These are phyloP conservation scores for Cryoendolithus antarcticus DNA, from an alignment of 2,329 filamentous ascomycete species.

Conservation along the genomic window DNA sequence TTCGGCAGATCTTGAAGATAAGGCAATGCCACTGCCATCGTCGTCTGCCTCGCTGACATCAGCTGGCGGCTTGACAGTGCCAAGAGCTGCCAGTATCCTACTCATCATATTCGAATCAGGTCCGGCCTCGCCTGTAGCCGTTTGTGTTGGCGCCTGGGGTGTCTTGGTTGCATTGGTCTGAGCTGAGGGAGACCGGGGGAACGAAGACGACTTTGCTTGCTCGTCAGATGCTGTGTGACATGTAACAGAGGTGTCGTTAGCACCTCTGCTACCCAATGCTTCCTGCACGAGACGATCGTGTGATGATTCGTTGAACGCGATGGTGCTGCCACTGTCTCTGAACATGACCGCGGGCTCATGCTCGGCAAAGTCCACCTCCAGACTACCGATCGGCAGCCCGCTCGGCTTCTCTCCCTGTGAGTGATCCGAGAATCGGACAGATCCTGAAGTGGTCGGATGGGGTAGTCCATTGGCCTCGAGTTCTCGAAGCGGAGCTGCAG, in stretches of 20 bases:
- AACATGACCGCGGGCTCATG: constrained; percentile 31
- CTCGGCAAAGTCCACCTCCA: constrained; percentile 24
- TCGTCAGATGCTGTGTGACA: constrained; percentile 1
- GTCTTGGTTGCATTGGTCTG: constrained; percentile 4
- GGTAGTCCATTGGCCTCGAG: constrained; percentile 1
- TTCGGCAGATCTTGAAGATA: no score
- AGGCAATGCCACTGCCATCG: no score
- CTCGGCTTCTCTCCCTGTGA: constrained; percentile 10
- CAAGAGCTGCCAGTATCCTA: no score
- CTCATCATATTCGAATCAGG: no score
- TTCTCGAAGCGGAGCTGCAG: constrained; percentile 7
- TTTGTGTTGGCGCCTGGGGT: background rate
- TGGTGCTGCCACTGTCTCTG: constrained; percentile 29
- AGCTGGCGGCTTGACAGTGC: no score
- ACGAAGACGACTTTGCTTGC: constrained; percentile 12
- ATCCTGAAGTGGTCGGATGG: constrained; percentile 8
- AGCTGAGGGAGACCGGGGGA: constrained; percentile 15
- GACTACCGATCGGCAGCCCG: constrained; percentile 19
- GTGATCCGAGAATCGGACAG: constrained; percentile 11
- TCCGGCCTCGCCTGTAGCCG: no score
- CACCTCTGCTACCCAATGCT: constrained; percentile 15
- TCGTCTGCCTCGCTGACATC: no score
- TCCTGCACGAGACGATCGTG: constrained; percentile 29
- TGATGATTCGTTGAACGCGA: constrained; percentile 29
- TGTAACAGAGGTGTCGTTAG: background rate